A percentile compares a stretch with the other conserved stretches of the same genome.
Conservation (phyloP, 257 asterid genomes). For the Buddleja alternifolia region DNA sequence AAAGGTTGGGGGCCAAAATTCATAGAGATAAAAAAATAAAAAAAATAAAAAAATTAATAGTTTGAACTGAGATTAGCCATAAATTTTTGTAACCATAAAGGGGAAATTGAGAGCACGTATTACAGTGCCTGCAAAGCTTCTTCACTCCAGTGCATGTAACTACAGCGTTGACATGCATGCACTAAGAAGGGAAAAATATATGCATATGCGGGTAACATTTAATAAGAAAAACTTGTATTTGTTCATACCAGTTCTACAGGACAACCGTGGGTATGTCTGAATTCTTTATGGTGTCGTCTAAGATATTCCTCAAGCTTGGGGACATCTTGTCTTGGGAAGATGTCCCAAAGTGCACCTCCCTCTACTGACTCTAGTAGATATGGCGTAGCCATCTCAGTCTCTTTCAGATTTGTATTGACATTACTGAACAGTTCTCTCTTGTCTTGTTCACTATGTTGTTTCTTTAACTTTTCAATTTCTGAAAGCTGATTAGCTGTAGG, state of each 20-base stretch:
- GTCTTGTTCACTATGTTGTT: constrained; percentile 32
- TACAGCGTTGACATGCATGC: too few relatives aligned
- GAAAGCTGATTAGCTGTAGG: not conserved
- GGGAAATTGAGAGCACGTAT: not conserved
- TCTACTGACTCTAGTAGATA: constrained; percentile 28
- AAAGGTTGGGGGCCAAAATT: not conserved
- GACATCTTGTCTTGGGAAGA: constrained; percentile 64
- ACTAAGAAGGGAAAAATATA: too few relatives aligned
- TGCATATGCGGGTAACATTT: too few relatives aligned
- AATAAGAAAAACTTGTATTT: too few relatives aligned
- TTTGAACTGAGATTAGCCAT: not conserved
- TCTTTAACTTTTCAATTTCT: constrained; percentile 36
- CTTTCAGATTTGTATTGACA: constrained; percentile 20
- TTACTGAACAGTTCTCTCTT: constrained; percentile 36
- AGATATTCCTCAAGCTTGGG: constrained; percentile 61
- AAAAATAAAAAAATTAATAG: not conserved
- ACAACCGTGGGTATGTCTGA: constrained; percentile 42
- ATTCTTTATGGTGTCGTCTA: constrained; percentile 54
- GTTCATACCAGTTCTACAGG: constrained; percentile 49
- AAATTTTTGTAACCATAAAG: not conserved
- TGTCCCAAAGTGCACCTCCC: constrained; percentile 77
- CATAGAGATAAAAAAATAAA: too few relatives aligned
- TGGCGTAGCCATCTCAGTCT: constrained; percentile 3
- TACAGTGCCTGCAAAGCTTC: not conserved
- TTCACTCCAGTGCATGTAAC: too few relatives aligned